These are phyloP conservation scores for Lepidium didymum DNA, from an alignment of 345 rosid genomes.

Conservation along the genomic window DNA sequence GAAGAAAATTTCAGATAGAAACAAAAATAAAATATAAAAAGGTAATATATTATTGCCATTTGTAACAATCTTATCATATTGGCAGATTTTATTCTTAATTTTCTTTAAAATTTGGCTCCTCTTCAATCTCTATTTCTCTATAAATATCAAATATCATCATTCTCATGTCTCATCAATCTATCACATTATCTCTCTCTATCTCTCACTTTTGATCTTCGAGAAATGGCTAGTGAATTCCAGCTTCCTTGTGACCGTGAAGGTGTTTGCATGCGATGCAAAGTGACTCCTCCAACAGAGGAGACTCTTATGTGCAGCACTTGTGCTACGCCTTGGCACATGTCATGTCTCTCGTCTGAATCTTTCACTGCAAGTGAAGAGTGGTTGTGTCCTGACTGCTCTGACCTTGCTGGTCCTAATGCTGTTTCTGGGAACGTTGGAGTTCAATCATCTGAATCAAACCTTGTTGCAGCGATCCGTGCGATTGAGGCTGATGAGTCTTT, in stretches of 20 bases:
- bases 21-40: too few relatives aligned
- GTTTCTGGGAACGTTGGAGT: background rate
- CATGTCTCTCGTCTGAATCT: constrained; percentile 47
- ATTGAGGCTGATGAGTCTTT: constrained; percentile 41
- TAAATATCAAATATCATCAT: background rate
- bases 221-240: constrained; percentile 39
- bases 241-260: constrained; percentile 67
- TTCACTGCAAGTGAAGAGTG: constrained; percentile 38
- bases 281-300: constrained; percentile 39
- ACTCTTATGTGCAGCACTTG: constrained; percentile 49
- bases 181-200: background rate
- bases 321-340: constrained; percentile 67
- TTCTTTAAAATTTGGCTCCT: background rate
- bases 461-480: constrained; percentile 29
- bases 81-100: too few relatives aligned
- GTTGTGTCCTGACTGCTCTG: constrained; percentile 65
- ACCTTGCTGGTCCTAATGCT: background rate
- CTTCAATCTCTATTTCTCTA: background rate
- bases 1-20: too few relatives aligned
- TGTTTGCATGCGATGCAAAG: constrained; percentile 55
- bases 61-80: too few relatives aligned
- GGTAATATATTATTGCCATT: too few relatives aligned
- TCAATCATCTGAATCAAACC: background rate
- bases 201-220: background rate
- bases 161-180: background rate